Evolutionary conservation across 768 basidiomycete genomes (phyloP), one percentile per base, ranked within the genome.

Genomic region (Sutorius australiensis): DNA sequence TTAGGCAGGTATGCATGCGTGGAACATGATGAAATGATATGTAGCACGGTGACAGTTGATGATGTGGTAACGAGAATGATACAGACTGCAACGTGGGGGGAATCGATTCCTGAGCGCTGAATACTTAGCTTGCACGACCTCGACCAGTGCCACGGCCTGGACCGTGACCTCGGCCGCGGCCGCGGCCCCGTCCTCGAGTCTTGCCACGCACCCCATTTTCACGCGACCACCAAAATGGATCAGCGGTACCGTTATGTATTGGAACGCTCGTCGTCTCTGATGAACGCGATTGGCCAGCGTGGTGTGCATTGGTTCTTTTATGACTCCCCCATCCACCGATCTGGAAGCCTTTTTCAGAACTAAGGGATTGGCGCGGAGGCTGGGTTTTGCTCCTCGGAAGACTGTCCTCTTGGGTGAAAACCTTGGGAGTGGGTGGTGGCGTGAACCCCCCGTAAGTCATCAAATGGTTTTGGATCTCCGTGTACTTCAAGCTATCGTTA

Each of bases 391-490:
- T 47, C 56, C 62, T 24, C 28, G 44, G 43, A 21, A 59, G 56
- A 24, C 48, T 53, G 40, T 32, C 46, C 39, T 55, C 48, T 27
- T 53, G 60, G 30, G 33, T 40, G 4, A 55, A 14, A 3, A 50
- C 61, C 34, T 55, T 59, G 32, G 68, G 65, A 14, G 72, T 71
- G 31, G 73, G 66, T 48, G 77, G 76, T n/a, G 76, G 75, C 5
- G 76, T 76, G 61, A 80, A 78, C 16, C 73, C 74, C 14, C 81
- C 81, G 54, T 70, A 79, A 36, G 67, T 74, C 67, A 75, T 74
- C 49, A 87, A 62, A 12, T 86, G 70, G 53, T 77, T 77, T 48
- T 77, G 63, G 50, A 85, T 76, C 55, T 84, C 82, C 28, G 73
- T 70, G 36, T 72, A 71, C 56, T 75, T 79, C 49, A 70, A 70